These are phyloP conservation scores for Amesomyces nigricolor DNA, from an alignment of 2,329 filamentous ascomycete species.

Conservation along the genomic window DNA sequence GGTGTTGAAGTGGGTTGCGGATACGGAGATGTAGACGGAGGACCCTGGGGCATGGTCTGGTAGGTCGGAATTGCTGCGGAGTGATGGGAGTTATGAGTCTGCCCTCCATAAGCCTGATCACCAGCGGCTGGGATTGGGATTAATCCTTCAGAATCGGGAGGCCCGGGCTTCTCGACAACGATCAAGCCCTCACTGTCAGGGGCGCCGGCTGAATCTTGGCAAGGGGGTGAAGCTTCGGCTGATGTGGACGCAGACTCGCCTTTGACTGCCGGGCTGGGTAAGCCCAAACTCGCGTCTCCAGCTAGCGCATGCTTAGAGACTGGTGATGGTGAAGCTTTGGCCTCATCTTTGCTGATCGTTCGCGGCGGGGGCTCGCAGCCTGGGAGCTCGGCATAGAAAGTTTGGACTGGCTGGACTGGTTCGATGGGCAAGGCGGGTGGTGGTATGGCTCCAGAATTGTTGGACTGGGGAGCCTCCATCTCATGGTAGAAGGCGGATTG, in stretches of 20 bases:
- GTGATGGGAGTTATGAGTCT: background rate
- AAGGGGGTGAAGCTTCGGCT: no score
- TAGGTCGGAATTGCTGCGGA: background rate
- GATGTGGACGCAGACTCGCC: background rate
- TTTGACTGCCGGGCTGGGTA: no score
- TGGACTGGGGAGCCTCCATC: background rate
- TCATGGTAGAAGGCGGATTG: background rate
- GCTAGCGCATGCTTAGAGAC: no score
- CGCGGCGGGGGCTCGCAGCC: background rate
- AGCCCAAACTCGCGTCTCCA: no score
- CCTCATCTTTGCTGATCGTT: background rate
- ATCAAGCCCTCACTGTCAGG: slow-evolving; percentile 14
- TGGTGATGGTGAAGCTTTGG: background rate
- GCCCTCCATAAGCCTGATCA: background rate
- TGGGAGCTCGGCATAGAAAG: slow-evolving; percentile 9
- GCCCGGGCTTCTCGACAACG: slow-evolving; percentile 7
- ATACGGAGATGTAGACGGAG: background rate
- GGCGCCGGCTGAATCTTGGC: background rate
- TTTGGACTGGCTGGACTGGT: background rate
- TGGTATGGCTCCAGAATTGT: background rate
- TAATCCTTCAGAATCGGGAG: slow-evolving; percentile 17
- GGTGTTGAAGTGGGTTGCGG: background rate
- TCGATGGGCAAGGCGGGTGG: background rate
- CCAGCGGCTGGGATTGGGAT: background rate
- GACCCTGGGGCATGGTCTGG: background rate